Evolutionary conservation across 768 basidiomycete genomes (phyloP).

Genomic region (Kwoniella europaea): DNA sequence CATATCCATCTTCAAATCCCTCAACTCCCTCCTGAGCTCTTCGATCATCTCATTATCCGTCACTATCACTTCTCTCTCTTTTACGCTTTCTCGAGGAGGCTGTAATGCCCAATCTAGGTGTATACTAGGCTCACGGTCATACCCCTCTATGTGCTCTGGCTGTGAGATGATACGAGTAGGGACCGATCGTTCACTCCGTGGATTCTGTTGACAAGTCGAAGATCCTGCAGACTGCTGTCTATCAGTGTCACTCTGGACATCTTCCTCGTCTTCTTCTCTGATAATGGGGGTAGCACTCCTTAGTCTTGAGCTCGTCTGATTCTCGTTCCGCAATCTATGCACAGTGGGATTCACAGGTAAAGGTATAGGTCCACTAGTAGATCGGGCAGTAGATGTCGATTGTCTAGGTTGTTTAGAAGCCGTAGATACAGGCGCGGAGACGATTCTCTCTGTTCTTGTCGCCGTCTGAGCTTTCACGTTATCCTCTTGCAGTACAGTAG

Average conservation of each 20-base stretch:
- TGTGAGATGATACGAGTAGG: no score
- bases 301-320: no score
- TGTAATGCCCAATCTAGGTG: constrained; percentile 32
- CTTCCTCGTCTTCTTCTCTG: constrained; percentile 22
- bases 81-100: background rate
- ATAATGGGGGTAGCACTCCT: constrained; percentile 10
- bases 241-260: background rate
- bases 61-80: background rate
- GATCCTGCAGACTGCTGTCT: background rate
- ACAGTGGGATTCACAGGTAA: background rate
- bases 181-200: no score
- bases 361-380: constrained; percentile 7
- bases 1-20: constrained; percentile 39
- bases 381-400: constrained; percentile 6
- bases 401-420: constrained; percentile 4
- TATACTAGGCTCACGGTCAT: constrained; percentile 2
- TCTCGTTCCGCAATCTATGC: background rate
- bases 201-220: no score
- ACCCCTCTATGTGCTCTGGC: background rate
- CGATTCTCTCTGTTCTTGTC: constrained; percentile 4
- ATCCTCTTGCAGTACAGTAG: background rate
- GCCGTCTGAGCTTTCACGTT: background rate
- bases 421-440: constrained; percentile 8
- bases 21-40: constrained; percentile 26
- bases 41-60: constrained; percentile 13